These are phyloP conservation scores for Vaccinium corymbosum DNA, from an alignment of 148 eudicot genomes.

Conservation along the genomic window DNA sequence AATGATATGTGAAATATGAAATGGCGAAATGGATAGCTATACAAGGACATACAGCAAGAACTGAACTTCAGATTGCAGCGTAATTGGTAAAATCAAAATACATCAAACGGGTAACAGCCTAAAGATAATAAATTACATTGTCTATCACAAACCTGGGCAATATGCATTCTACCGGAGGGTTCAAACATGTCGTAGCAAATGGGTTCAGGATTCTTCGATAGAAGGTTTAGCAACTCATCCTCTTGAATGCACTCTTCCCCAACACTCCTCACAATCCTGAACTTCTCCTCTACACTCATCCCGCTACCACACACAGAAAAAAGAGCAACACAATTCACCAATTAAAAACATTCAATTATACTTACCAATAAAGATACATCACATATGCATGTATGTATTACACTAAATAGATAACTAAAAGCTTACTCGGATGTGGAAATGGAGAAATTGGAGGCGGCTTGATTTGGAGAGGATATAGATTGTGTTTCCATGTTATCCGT, in stretches of 20 bases:
- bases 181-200: slow-evolving; percentile 55
- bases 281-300: slow-evolving; percentile 47
- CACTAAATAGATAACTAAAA: neutral
- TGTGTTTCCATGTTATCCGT: neutral
- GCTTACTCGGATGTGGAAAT: slow-evolving; percentile 13
- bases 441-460: neutral
- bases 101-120: neutral
- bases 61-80: too few relatives aligned
- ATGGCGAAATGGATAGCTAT: neutral
- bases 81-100: neutral
- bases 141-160: slow-evolving; percentile 37
- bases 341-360: neutral
- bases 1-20: neutral
- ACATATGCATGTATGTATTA: neutral
- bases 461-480: neutral
- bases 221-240: slow-evolving; percentile 38
- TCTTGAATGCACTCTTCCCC: slow-evolving; percentile 59
- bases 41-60: neutral
- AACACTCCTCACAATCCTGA: slow-evolving; percentile 40
- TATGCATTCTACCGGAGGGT: slow-evolving; percentile 58
- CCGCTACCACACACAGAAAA: slow-evolving; percentile 15
- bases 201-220: slow-evolving; percentile 44
- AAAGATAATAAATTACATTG: neutral
- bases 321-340: neutral
- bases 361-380: too few relatives aligned